Evolutionary conservation across 768 basidiomycete genomes (phyloP).

Genomic region (Gautieria morchelliformis): DNA sequence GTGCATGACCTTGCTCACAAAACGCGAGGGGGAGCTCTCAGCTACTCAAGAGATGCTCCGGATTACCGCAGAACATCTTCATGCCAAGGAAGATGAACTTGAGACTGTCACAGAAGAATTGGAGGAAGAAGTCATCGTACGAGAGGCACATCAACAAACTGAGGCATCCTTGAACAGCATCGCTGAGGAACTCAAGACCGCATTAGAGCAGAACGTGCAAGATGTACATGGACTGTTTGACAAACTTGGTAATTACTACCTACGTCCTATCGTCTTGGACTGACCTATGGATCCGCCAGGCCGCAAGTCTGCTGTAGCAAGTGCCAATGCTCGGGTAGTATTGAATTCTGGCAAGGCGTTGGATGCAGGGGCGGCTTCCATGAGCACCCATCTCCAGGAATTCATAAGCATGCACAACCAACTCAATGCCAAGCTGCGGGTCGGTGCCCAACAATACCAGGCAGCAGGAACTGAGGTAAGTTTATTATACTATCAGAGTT

Average conservation of each 20-base stretch:
- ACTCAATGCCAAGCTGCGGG: conserved; percentile 41
- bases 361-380: conserved; percentile 37
- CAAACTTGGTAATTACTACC: conserved; percentile 60
- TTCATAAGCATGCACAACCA: conserved; percentile 51
- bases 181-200: conserved; percentile 56
- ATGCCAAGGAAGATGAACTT: conserved; percentile 22
- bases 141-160: conserved; percentile 67
- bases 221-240: conserved; percentile 67
- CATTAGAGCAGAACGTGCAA: conserved; percentile 55
- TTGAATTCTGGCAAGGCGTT: conserved; percentile 52
- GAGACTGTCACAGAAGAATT: conserved; percentile 48
- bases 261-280: background rate
- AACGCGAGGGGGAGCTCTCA: conserved; percentile 67
- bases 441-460: conserved; percentile 48
- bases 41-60: conserved; percentile 47
- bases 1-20: conserved; percentile 67
- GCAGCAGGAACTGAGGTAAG: conserved; percentile 42
- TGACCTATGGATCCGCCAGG: conserved; percentile 32
- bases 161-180: conserved; percentile 65
- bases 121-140: conserved; percentile 72
- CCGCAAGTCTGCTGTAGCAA: conserved; percentile 57
- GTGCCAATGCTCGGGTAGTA: conserved; percentile 57
- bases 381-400: conserved; percentile 50
- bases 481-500: background rate
- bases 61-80: conserved; percentile 42